Evolutionary conservation across 352 stramenopile species (phyloP), one percentile per base, ranked within the genome.

Genomic region (Phytophthora citricola): DNA sequence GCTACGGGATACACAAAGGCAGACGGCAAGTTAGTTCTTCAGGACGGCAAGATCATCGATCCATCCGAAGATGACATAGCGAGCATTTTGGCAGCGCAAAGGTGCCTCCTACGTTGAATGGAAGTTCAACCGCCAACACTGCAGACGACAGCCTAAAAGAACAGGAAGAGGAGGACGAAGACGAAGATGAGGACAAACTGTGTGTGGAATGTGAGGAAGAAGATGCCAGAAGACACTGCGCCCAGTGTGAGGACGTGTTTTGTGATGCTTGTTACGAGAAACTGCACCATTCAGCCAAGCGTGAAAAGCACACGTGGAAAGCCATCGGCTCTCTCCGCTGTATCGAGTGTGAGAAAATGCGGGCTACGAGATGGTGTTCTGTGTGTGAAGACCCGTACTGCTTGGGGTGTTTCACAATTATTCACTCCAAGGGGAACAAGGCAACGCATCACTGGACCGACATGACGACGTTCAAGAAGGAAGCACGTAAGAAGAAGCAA

Each of bases 321-420:
- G 71, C 82, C 3, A 87, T 95, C 15, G 84, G 84, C 4, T 74
- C 79, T 10, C 68, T 91, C 32, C 83, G 86, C n/a, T 95, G 87
- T 59, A 83, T 93, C 41, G 85, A 94, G 61, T 94, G 87, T 50
- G 87, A 95, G 62, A 93, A 91, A 59, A 92, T 94, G 78, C 87
- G 87, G 43, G 87, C 85, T 14, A 94, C 87, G 11, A 71, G 85
- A 27, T 95, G 79, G 81, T 94, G 85, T 53, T 78, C 73, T 43
- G 72, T 83, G 24, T 95, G 85, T 58, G 73, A 88, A 45, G 87
- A 95, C 45, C 85, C 83, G 43, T 95, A 93, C 58, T 94, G 84
- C 57, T 74, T 93, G 14, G 84, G 84, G 3, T 93, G 85, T 48
- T 95, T 90, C 61, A 87, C 73, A 32, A 93, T 95, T 51, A 94